Evolutionary conservation across 2,329 filamentous ascomycete genomes (phyloP), one percentile per base, ranked within the genome.

Genomic region (Acarospora socialis): DNA sequence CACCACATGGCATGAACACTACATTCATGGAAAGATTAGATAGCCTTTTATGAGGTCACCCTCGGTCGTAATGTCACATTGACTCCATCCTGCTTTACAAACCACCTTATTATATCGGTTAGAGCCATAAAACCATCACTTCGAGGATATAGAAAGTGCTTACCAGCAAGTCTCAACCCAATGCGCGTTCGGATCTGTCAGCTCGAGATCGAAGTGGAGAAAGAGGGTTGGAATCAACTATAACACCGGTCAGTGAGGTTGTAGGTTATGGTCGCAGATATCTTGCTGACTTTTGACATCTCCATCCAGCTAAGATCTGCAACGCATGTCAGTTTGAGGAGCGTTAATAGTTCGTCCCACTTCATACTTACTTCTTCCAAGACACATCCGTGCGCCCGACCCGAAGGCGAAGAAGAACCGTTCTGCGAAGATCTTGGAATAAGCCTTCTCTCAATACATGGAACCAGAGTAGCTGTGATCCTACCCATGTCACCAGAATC

Each of bases 381-480:
- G 31, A 23, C 42, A 40, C 12, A 28, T 15, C 12, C 43, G 35
- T 15, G 41, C 34, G 7, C 35, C 40, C 6, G 18, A 27, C 7
- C 43, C 43, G 25, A 44, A 42, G 10, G 31, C 29, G 32, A 43
- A 37, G 37, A 38, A 43, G 12, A 34, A 29, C 3, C 37, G 32
- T 14, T 34, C 39, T 41, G 14, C 13, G 9, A 4, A 5, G 19
- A 22, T 9, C 12, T 22, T 16, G 9, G 1, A 30, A 17, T 20
- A 6, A 17, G 12, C 6, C 3, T 17, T 32, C 10, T 31, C n/a
- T n/a, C n/a, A n/a, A 37, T 32, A 30, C 35, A 31, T 37, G 3
- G 30, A 13, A 9, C 26, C 32, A 9, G 30, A 28, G 19, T 24
- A 18, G 6, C 31, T 28, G 5, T 16, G 6, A 14, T 34, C 10